Base-by-base conservation (phyloP, 2,329 filamentous ascomycete species). In the Aspergillus versicolor region DNA sequence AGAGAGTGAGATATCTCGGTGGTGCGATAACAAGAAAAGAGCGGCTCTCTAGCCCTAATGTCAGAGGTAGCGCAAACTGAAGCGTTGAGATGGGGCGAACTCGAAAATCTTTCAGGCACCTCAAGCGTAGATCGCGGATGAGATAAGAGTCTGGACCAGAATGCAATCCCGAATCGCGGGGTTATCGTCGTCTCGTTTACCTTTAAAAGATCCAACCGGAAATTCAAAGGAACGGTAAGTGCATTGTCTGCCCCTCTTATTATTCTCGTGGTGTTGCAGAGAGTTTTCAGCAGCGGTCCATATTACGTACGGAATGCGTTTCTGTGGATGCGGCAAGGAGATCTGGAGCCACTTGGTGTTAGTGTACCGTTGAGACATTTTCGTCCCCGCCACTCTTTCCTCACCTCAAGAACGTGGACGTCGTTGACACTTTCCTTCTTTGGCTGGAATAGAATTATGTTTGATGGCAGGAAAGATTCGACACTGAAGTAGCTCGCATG, bases 251-350 rank as follows among this genome's bases (percentile, higher is more conserved):
- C 41, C 22, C 34, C 17, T 44, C 27, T 32, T 43, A 30, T 19
- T 38, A 49, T 38, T 52, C 37, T 48, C 12, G 21, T 37, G 42
- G 8, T 34, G 54, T 42, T 52, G 38, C 12, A 42, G 24, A 42
- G 41, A 38, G 42, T 52, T 47, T 52, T 50, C 21, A 40, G 41
- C 45, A 32, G 47, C 41, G 42, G 40, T 52, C 47, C 51, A 52
- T 57, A 52, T 57, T 57, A 57, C 55, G 55, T 57, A 57, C 55
- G 55, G 50, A 45, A 53, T 53, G 55, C 44, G 45, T 37, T 21
- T 49, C 34, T 57, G 55, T 52, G 49, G 55, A 57, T 45, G 49
- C 44, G 44, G 49, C 48, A 53, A 47, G 55, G 21, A 57, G 55
- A 57, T 53, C 44, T 57, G 55, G 49, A 34, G 46, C 44, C 49